Evolutionary conservation across 2,329 filamentous ascomycete genomes (phyloP), one percentile per base, ranked within the genome.

Genomic region (Pseudocercospora cruenta): DNA sequence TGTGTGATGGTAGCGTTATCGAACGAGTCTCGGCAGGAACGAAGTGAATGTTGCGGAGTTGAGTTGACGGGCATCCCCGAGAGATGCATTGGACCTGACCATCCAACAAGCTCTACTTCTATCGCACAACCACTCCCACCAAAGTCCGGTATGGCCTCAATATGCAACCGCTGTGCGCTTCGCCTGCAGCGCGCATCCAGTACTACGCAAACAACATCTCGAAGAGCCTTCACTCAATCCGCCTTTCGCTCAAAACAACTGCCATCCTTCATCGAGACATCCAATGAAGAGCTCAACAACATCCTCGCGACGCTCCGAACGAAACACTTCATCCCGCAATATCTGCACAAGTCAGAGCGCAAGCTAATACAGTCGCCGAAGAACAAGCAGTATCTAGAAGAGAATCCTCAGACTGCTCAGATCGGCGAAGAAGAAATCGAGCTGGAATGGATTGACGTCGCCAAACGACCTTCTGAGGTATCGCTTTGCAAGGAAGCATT

Each of bases 291-390:
- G 53, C 80, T 84, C 62, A 74, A 81, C 58, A 58, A 71, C 21
- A 68, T 81, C 39, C 79, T 84, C 64, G 68, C 73, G 5, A 75
- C 68, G 9, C 73, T 83, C 60, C 82, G 82, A 67, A 75, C 74
- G 54, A 80, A 80, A 59, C 72, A 83, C 70, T 78, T 84, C 65
- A 76, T 84, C 22, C 82, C 82, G 12, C 71, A 73, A 54, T 79
- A 82, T 71, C 78, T 85, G 60, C 78, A 75, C 64, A 67, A 71
- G 16, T 75, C 76, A 45, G 81, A 84, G 69, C 71, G 76, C 31
- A 74, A 77, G 65, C 78, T 84, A 31, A 79, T 84, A 69, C 83
- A 79, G 75, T 72, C 73, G 54, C 66, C 75, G 19, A 78, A 80
- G 39, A 75, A 80, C 74, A 74, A 74, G n/a, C 72, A 79, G 53